phyloP scores from a whole-genome alignment of 2,329 filamentous ascomycete genomes.

The Magnaporthales sp. region DNA sequence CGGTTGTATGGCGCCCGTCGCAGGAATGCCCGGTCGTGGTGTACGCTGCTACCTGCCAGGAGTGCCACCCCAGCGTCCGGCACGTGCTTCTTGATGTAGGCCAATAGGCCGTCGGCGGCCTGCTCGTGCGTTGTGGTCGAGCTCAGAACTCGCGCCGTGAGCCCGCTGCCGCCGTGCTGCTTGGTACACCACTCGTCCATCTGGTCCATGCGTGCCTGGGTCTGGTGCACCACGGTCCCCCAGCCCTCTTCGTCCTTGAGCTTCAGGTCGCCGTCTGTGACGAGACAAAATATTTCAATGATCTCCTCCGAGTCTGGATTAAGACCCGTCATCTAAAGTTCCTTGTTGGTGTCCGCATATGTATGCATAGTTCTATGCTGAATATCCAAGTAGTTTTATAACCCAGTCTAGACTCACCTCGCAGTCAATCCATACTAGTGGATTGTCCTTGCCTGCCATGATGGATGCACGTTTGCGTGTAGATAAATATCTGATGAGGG shows the following conservation, averaged over 20 bases:
- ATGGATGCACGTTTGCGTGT: not conserved
- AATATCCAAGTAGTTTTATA: not conserved
- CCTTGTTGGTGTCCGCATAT: not conserved
- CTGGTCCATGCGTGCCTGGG: slow-evolving; percentile 56
- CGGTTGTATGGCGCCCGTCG: slow-evolving; percentile 62
- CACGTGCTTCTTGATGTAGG: slow-evolving; percentile 67
- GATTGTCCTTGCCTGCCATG: slow-evolving; percentile 32
- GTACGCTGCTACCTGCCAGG: slow-evolving; percentile 87
- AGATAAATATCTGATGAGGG: not conserved
- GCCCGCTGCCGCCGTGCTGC: slow-evolving; percentile 72
- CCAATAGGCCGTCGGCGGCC: slow-evolving; percentile 64
- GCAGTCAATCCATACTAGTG: slow-evolving; percentile 79
- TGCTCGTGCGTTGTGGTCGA: slow-evolving; percentile 64
- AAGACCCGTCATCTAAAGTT: slow-evolving; percentile 80
- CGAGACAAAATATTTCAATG: slow-evolving; percentile 84
- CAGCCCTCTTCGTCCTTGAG: slow-evolving; percentile 70
- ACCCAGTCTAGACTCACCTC: slow-evolving; percentile 32
- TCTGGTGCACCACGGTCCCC: slow-evolving; percentile 70
- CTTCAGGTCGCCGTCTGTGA: slow-evolving; percentile 74
- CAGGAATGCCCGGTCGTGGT: slow-evolving; percentile 81
- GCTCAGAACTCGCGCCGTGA: slow-evolving; percentile 66
- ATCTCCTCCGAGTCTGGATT: slow-evolving; percentile 73
- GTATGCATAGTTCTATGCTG: not conserved
- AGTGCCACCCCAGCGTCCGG: slow-evolving; percentile 59
- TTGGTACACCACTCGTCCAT: slow-evolving; percentile 88